Percentiles rank a stretch among this genome's conserved stretches.
phyloP scores from a whole-genome alignment of 495 filamentous ascomycete genomes.

The Tuber magnatum region DNA sequence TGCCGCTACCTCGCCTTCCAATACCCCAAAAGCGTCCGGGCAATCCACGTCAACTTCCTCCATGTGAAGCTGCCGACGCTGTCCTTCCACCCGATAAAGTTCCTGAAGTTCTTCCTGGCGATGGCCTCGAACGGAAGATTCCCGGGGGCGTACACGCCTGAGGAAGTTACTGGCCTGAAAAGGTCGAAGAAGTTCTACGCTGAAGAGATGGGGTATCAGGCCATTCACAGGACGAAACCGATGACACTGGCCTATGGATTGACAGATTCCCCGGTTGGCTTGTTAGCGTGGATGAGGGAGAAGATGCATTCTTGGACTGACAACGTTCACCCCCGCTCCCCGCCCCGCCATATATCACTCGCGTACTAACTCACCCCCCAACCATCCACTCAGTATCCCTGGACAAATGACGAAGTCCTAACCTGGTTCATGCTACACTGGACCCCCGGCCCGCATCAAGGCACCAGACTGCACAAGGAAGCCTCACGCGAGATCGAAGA shows the following conservation, averaged over 20 bases:
- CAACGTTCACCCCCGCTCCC: slow-evolving; percentile 8
- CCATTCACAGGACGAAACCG: slow-evolving; percentile 49
- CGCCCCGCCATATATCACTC: not conserved
- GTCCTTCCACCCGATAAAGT: slow-evolving; percentile 9
- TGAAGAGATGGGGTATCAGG: slow-evolving; percentile 5
- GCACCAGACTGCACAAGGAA: slow-evolving; percentile 55
- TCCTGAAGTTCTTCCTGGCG: slow-evolving; percentile 3
- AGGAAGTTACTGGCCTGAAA: slow-evolving; percentile 32
- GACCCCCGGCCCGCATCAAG: slow-evolving; percentile 58
- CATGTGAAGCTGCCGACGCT: slow-evolving; percentile 44
- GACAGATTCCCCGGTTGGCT: slow-evolving; percentile 54
- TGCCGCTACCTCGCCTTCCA: slow-evolving; percentile 52
- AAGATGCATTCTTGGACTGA: slow-evolving; percentile 66
- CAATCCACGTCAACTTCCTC: slow-evolving; percentile 55
- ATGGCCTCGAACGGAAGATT: slow-evolving; percentile 5
- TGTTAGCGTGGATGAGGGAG: slow-evolving; percentile 61
- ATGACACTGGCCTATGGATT: slow-evolving; percentile 55
- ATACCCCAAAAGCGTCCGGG: slow-evolving; percentile 53
- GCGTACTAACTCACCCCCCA: not conserved
- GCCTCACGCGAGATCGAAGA: slow-evolving; percentile 35
- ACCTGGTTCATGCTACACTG: slow-evolving; percentile 61
- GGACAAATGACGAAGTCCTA: slow-evolving; percentile 61
- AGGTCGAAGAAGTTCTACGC: not conserved
- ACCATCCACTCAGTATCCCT: slow-evolving; percentile 47
- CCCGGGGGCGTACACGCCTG: not conserved